These are phyloP conservation scores for Carex pumila DNA, from an alignment of 176 grass and related monocot genomes.

Conservation along the genomic window DNA sequence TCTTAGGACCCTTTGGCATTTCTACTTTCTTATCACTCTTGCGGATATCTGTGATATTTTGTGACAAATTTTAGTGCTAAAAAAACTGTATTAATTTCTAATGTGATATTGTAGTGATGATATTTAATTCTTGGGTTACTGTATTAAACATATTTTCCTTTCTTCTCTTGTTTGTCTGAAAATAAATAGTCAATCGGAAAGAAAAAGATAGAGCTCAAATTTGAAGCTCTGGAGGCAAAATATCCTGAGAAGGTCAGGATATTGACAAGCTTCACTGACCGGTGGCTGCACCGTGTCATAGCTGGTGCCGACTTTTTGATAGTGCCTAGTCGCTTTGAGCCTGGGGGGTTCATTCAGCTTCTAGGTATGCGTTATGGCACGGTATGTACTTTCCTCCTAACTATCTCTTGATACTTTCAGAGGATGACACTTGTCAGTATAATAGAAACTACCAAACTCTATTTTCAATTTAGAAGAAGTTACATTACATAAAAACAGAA, in stretches of 20 bases:
- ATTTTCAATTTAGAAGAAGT: too few relatives aligned
- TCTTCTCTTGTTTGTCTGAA: not conserved
- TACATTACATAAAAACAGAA: not conserved
- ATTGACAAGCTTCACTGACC: slow-evolving; percentile 57
- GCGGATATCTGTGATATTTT: not conserved
- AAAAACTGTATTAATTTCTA: not conserved
- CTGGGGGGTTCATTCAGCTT: slow-evolving; percentile 81
- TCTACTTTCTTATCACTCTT: not conserved
- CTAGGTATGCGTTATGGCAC: slow-evolving; percentile 79
- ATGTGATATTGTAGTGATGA: too few relatives aligned
- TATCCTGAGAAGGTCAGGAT: slow-evolving; percentile 53
- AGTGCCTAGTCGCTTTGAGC: slow-evolving; percentile 74
- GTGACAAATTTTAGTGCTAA: not conserved
- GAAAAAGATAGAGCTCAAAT: slow-evolving; percentile 55
- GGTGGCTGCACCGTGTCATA: slow-evolving; percentile 61
- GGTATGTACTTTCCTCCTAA: slow-evolving; percentile 18
- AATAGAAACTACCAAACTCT: too few relatives aligned
- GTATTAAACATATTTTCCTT: not conserved
- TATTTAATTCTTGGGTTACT: too few relatives aligned
- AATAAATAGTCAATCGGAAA: slow-evolving; percentile 61
- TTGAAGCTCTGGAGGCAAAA: slow-evolving; percentile 36
- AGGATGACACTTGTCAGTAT: too few relatives aligned
- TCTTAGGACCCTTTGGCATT: not conserved
- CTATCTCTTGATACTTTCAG: not conserved
- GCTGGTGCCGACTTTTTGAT: slow-evolving; percentile 68